Conservation (phyloP, 768 basidiomycete genomes). For the Russula olivacea region DNA sequence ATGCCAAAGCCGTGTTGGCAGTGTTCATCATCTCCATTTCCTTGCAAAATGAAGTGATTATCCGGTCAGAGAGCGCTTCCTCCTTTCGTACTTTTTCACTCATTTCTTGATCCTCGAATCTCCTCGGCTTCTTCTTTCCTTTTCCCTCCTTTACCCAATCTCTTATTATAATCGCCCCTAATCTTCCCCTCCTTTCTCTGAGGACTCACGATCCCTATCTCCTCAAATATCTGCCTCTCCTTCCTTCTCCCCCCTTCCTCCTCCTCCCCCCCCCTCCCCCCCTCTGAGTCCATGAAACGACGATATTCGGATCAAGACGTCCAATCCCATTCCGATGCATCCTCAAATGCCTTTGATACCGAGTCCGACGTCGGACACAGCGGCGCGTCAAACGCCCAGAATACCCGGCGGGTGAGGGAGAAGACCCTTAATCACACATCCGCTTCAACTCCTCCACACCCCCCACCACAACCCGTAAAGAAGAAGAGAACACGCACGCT, state of each 20-base stretch:
- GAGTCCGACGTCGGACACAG: slow-evolving; percentile 46
- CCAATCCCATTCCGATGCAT: slow-evolving; percentile 21
- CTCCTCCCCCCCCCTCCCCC: neutral
- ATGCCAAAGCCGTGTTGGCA: neutral
- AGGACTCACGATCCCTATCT: slow-evolving; percentile 19
- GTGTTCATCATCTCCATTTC: slow-evolving; percentile 9
- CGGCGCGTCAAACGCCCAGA: slow-evolving; percentile 36
- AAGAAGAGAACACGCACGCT: slow-evolving; percentile 80
- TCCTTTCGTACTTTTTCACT: slow-evolving; percentile 3
- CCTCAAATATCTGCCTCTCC: slow-evolving; percentile 8
- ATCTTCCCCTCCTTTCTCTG: slow-evolving; percentile 20
- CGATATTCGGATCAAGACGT: slow-evolving; percentile 19
- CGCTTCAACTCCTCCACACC: slow-evolving; percentile 26
- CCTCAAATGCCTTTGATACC: slow-evolving; percentile 37
- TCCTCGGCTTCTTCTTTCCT: neutral
- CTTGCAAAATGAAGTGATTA: slow-evolving; percentile 15
- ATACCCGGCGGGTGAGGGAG: slow-evolving; percentile 21
- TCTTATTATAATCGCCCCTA: slow-evolving; percentile 17
- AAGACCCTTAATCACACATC: slow-evolving; percentile 17
- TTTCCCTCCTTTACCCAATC: slow-evolving; percentile 4
- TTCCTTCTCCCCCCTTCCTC: neutral
- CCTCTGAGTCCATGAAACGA: slow-evolving; percentile 12
- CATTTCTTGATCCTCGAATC: neutral
- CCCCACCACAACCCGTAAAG: slow-evolving; percentile 46
- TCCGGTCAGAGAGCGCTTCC: slow-evolving; percentile 12